These are phyloP conservation scores for Chlorella ohadii DNA, from an alignment of 139 green algal genomes.

Conservation along the genomic window DNA sequence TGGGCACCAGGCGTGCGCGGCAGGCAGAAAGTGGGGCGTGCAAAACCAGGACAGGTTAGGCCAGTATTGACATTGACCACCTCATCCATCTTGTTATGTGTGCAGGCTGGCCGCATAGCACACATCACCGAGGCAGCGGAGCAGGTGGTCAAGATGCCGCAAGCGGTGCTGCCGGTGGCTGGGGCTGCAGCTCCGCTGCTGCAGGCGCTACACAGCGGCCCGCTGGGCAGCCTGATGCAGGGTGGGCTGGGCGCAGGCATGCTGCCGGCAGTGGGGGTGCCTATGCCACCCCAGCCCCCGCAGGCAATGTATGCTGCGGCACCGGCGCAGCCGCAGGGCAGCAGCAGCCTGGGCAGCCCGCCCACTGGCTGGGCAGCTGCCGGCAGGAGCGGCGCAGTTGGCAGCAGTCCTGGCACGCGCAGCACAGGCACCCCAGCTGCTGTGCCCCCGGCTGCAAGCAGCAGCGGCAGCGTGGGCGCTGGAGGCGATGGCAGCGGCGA, in stretches of 20 bases:
- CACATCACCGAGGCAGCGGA: slow-evolving; percentile 17
- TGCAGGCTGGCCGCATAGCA: slow-evolving; percentile 16
- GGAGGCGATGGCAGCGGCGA: background rate
- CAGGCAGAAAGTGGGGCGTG: no score
- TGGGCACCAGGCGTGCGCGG: background rate
- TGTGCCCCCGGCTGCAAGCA: background rate
- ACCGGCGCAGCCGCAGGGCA: background rate
- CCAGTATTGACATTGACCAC: no score
- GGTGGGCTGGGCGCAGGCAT: background rate
- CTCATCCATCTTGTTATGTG: background rate
- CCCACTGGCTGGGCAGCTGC: background rate
- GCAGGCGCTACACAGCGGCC: background rate
- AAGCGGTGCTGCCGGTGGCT: background rate
- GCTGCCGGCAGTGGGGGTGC: background rate
- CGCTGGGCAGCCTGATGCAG: background rate
- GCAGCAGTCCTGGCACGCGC: background rate
- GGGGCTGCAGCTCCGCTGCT: slow-evolving; percentile 15
- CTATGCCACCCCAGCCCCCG: background rate
- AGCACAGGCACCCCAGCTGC: slow-evolving; percentile 2
- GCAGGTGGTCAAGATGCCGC: slow-evolving; percentile 26
- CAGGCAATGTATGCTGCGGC: background rate
- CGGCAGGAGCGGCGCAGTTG: background rate
- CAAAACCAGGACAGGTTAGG: no score
- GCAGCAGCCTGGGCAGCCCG: background rate
- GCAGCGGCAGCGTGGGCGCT: background rate